Conservation (phyloP, 1,139 yeast species). For the Kurtzmaniella quercitrusa region DNA sequence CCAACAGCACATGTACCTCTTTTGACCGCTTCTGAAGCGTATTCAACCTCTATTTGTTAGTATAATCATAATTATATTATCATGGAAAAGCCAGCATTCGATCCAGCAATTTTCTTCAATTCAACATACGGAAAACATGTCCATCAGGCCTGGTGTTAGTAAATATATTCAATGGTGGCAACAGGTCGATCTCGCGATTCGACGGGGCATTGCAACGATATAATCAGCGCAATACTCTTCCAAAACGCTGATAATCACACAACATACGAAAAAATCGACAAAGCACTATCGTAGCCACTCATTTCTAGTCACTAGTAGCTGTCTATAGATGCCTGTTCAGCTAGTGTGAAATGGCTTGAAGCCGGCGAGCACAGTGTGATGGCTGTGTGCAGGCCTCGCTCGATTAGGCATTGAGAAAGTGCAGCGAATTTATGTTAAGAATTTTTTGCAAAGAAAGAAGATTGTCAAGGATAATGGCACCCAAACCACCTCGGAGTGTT, state of each 20-base stretch:
- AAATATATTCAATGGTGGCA: conserved; percentile 3
- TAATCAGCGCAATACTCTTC: neutral
- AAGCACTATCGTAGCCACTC: conserved; percentile 99
- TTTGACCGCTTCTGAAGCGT: conserved; percentile 96
- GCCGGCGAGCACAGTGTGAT: neutral
- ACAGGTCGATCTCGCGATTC: neutral
- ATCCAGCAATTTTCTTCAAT: too few relatives aligned
- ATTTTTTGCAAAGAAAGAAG: too few relatives aligned
- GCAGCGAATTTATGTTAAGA: too few relatives aligned
- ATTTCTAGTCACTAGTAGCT: conserved; percentile 28
- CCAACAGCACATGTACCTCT: conserved; percentile 99
- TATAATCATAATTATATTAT: conserved; percentile 13
- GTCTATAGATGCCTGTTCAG: neutral
- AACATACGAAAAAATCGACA: conserved; percentile 91
- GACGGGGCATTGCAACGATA: neutral
- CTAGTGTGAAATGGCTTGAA: neutral
- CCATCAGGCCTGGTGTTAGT: conserved; percentile 89
- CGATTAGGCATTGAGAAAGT: too few relatives aligned
- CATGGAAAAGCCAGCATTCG: too few relatives aligned
- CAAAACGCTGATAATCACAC: neutral
- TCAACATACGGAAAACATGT: conserved; percentile 80
- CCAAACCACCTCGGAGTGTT: conserved; percentile 25
- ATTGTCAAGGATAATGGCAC: neutral
- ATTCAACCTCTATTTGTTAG: conserved; percentile 74
- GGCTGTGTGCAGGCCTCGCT: conserved; percentile 1